Conservation (phyloP, 345 rosid species). For the Eucalyptus cloeziana region DNA sequence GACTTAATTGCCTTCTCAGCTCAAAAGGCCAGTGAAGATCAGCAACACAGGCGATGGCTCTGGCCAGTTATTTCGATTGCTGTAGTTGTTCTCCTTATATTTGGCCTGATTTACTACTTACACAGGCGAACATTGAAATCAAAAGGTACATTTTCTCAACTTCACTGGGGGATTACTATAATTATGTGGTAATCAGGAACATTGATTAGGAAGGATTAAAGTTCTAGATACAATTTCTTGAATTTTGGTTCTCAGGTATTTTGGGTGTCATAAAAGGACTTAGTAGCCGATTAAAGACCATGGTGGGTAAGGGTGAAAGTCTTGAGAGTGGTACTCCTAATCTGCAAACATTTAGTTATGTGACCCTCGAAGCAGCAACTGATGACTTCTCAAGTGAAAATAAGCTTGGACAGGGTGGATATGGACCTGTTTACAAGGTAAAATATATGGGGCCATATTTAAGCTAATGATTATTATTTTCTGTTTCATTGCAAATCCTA, state of each 20-base stretch:
- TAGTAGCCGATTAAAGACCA: neutral
- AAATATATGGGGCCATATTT: neutral
- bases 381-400: conserved; percentile 17
- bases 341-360: conserved; percentile 9
- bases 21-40: neutral
- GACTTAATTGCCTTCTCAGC: neutral
- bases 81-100: neutral
- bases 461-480: neutral
- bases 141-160: conserved; percentile 1
- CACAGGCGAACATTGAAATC: neutral
- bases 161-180: neutral
- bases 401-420: conserved; percentile 33
- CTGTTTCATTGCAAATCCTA: neutral
- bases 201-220: neutral
- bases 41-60: neutral
- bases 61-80: conserved; percentile 5
- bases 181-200: neutral
- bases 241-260: neutral
- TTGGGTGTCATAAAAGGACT: neutral
- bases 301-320: neutral
- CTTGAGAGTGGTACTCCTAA: neutral
- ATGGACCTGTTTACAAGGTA: conserved; percentile 34
- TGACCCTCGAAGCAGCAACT: conserved; percentile 16
- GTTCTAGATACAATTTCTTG: neutral
- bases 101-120: neutral